Base-by-base conservation (phyloP, 345 rosid species). In the Camelina hispida region DNA sequence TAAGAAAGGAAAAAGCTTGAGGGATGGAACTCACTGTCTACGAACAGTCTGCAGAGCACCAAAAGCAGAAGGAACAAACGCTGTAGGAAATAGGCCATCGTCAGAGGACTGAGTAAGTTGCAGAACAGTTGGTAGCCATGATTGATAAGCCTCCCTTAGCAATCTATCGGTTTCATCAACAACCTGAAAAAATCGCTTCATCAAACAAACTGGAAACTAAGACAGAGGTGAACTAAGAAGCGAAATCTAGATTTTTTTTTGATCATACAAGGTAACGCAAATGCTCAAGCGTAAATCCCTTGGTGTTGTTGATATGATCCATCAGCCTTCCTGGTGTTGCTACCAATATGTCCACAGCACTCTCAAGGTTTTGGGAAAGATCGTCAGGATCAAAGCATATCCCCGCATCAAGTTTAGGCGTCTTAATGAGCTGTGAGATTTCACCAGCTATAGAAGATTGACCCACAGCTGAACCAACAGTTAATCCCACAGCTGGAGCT, bases 291-390 rank as follows among this genome's bases (percentile, higher is more conserved):
- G 97, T 92, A 76, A 95, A 95, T 28, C 97, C 98, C 74, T 85
- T 84, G 7, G 99, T 95, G 76, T 79, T 78, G 79, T 84, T 89
- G 46, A 92, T 92, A 81, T 95, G 97, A 50, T 95, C 99, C 97
- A 92, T 86, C n/a, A 95, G 89, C 82, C 99, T 89, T 77, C 99
- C 99, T 5, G 97, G 99, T 59, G 97, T 95, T 56, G 99, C 97
- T 68, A 95, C 91, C 81, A 92, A 80, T 84, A 95, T 89, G 78
- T 95, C 99, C 47, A 92, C 97, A 8, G 90, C 81, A 85, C 90
- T 86, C 68, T 87, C 87, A 55, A 89, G 76, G 77, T 73, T 83
- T 4, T 62, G 83, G 1, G 83, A 76, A 47, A 81, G 13, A 82
- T 85, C 87, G 25, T 87, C 91, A 0, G 88, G 93, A 69, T 92